Base-by-base conservation (phyloP, 306 rosid genomes). In the Urtica urens region DNA sequence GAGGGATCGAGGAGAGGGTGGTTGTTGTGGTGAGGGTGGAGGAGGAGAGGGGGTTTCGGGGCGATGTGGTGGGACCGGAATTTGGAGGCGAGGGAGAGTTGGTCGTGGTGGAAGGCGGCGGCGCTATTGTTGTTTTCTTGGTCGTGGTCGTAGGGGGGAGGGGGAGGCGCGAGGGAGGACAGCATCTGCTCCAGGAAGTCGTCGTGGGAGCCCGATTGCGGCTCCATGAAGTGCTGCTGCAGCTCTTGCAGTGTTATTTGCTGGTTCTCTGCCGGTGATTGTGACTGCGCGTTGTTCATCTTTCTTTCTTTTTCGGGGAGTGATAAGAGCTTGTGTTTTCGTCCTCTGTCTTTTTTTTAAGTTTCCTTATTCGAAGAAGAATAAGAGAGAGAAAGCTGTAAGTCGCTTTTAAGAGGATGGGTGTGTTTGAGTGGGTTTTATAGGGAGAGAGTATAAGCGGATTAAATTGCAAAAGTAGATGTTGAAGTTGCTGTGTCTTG, bases 171-270 rank as follows among this genome's bases (percentile, higher is more conserved):
- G 49, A 85, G 70, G 34, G 63, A 72, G 23, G 93, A 79, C 50
- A 90, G 90, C 74, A 90, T 79, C 70, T 90, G 95, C 26, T 90
- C 92, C 59, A 90, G 77, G 17, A 90, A 85, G 65, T 85, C 99
- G 22, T 90, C 99, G 53, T 79, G 79, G 83, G 51, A n/a, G 72
- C 20, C n/a, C 71, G 41, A 3, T 69, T 68, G 75, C 45, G 54
- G 35, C n/a, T 44, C 5, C 34, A 19, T 39, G 28, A 22, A 37
- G 21, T 57, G 64, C 1, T 76, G 77, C 49, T 60, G 76, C 4
- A 35, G 37, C 37, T 31, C 37, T 13, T 31, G 37, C 37, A 7
- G 40, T 14, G 40, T n/a, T n/a, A n/a, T n/a, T n/a, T n/a, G n/a
- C n/a, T n/a, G n/a, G n/a, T n/a, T n/a, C n/a, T n/a, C n/a, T n/a